phyloP scores from a whole-genome alignment of 495 filamentous ascomycete genomes.

The Clohesyomyces aquaticus region DNA sequence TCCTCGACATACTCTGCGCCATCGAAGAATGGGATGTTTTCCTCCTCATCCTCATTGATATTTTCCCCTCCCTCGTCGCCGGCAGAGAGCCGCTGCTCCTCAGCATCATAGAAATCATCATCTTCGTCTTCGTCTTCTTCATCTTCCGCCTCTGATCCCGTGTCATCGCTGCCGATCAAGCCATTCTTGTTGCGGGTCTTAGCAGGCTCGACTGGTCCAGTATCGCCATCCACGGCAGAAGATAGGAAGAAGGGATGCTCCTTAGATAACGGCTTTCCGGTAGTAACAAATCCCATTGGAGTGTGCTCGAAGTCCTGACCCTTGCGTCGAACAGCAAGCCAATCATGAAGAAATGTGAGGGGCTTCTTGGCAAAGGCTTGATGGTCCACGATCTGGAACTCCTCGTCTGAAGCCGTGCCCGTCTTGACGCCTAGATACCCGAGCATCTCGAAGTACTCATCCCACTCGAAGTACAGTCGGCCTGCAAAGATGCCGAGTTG shows the following conservation, averaged over 20 bases:
- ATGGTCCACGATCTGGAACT: not conserved
- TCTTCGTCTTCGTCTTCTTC: not conserved
- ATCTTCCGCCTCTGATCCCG: not conserved
- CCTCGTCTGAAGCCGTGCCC: not conserved
- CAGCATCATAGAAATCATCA: not conserved
- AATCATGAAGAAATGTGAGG: constrained; percentile 54
- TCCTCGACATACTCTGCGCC: too few species aligned
- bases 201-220: not conserved
- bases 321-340: constrained; percentile 55
- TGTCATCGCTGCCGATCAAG: not conserved
- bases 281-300: constrained; percentile 60
- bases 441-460: constrained; percentile 46
- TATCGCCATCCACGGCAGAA: too few species aligned
- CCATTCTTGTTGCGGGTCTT: not conserved
- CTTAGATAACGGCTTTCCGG: constrained; percentile 48
- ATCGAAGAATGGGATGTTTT: too few species aligned
- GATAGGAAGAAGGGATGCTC: constrained; percentile 55
- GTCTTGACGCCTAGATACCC: constrained; percentile 37
- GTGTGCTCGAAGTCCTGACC: constrained; percentile 59
- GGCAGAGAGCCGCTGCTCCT: too few species aligned
- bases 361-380: constrained; percentile 42
- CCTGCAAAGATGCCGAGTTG: constrained; percentile 62
- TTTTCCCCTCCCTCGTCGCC: too few species aligned
- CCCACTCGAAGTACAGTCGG: constrained; percentile 57
- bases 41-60: too few species aligned